Percentiles rank a stretch among this genome's conserved stretches.
These are phyloP conservation scores for Penicillium sp. DNA, from an alignment of 2,329 filamentous ascomycete species.

Conservation along the genomic window DNA sequence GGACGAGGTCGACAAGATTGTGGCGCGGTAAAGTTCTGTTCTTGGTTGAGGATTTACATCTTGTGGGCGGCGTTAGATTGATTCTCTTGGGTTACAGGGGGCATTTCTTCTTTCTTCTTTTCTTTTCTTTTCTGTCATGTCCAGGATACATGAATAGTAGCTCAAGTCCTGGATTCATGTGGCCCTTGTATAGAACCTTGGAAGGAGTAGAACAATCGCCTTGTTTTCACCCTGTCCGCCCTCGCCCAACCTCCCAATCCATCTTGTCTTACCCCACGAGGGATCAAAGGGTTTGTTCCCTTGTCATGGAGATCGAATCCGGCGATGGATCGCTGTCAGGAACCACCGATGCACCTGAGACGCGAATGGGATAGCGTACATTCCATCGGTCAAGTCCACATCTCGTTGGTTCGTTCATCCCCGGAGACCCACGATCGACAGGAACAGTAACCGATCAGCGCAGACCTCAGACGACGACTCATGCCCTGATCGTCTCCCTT, in stretches of 20 bases:
- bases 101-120: neutral
- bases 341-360: slow-evolving; percentile 2
- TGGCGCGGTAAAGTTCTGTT: slow-evolving; percentile 36
- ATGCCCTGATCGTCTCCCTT: slow-evolving; percentile 10
- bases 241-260: too few relatives aligned
- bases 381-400: slow-evolving; percentile 4
- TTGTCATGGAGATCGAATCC: neutral
- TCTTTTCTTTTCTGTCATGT: neutral
- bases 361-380: slow-evolving; percentile 12
- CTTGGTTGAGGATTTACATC: too few relatives aligned
- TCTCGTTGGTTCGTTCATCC: slow-evolving; percentile 8
- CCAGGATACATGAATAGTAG: too few relatives aligned
- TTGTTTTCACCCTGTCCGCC: neutral
- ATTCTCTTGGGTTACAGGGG: neutral
- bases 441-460: slow-evolving; percentile 11
- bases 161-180: too few relatives aligned
- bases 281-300: neutral
- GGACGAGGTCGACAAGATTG: slow-evolving; percentile 82
- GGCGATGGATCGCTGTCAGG: neutral
- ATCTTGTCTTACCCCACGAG: too few relatives aligned
- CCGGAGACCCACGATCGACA: slow-evolving; percentile 13
- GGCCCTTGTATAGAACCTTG: too few relatives aligned
- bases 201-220: neutral
- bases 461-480: slow-evolving; percentile 2
- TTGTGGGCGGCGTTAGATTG: too few relatives aligned